Evolutionary conservation across 176 grass and related monocot species (phyloP).

Genomic region (Phyllostachys edulis): DNA sequence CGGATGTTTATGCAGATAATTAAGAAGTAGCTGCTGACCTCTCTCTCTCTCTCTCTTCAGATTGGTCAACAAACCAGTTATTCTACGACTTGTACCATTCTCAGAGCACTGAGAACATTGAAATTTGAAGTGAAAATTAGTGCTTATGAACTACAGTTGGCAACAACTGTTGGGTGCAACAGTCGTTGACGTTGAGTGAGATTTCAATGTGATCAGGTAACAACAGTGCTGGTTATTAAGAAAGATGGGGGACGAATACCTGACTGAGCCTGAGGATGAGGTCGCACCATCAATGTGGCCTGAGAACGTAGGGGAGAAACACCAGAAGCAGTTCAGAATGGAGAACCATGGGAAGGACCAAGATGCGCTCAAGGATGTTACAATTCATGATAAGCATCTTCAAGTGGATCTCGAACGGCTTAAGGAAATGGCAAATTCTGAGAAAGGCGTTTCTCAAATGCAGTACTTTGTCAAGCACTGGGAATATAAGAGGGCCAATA

Average conservation of each 20-base stretch:
- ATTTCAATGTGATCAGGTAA: constrained; percentile 30
- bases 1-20: constrained; percentile 19
- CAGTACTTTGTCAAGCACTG: constrained; percentile 71
- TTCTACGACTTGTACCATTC: background rate
- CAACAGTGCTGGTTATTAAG: background rate
- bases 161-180: background rate
- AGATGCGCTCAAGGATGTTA: constrained; percentile 65
- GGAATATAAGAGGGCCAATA: constrained; percentile 50
- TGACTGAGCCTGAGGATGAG: constrained; percentile 58
- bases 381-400: constrained; percentile 37
- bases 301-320: constrained; percentile 56
- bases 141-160: background rate
- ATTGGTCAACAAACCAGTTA: background rate
- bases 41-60: background rate
- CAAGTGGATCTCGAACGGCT: constrained; percentile 51
- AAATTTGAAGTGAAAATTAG: constrained; percentile 12
- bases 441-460: constrained; percentile 67
- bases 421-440: constrained; percentile 60
- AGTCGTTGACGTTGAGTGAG: background rate
- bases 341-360: constrained; percentile 45
- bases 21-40: constrained; percentile 30
- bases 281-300: constrained; percentile 83
- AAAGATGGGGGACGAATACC: constrained; percentile 70
- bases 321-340: constrained; percentile 65
- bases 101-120: background rate